phyloP scores from a whole-genome alignment of 2,329 filamentous ascomycete genomes.

The Fusarium proliferatum region DNA sequence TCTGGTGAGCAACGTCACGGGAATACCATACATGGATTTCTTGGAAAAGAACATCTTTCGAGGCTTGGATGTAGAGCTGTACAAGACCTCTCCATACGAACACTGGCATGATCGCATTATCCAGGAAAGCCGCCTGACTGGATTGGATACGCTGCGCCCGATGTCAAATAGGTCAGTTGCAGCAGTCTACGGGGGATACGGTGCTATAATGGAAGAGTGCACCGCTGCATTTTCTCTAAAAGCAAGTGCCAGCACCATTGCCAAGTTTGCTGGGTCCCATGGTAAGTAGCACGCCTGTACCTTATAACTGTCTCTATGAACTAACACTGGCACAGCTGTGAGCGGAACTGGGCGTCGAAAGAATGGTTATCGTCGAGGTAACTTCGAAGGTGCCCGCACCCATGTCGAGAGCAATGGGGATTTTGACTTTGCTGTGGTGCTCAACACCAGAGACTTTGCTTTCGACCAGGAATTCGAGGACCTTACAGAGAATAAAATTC shows the following conservation, averaged over 20 bases:
- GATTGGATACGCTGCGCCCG: slow-evolving; percentile 9
- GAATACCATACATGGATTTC: slow-evolving; percentile 25
- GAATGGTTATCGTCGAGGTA: slow-evolving; percentile 6
- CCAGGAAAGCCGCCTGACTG: slow-evolving; percentile 26
- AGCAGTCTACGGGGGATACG: slow-evolving; percentile 20
- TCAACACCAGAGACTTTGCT: slow-evolving; percentile 30
- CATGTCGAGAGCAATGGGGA: background rate
- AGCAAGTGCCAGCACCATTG: slow-evolving; percentile 29
- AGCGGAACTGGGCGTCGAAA: slow-evolving; percentile 3
- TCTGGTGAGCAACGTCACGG: slow-evolving; percentile 25
- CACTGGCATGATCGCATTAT: slow-evolving; percentile 23
- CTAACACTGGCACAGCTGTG: slow-evolving; percentile 4
- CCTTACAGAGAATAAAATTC: background rate
- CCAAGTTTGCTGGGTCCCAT: slow-evolving; percentile 18
- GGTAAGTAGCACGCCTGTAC: background rate
- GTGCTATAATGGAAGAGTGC: slow-evolving; percentile 36
- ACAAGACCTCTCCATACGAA: slow-evolving; percentile 1
- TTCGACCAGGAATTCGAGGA: slow-evolving; percentile 7
- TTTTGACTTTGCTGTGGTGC: slow-evolving; percentile 23
- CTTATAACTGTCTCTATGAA: background rate
- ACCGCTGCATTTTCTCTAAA: slow-evolving; percentile 22
- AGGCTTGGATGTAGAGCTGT: slow-evolving; percentile 24
- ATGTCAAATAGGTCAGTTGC: background rate
- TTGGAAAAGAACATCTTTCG: slow-evolving; percentile 23
- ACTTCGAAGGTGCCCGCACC: slow-evolving; percentile 11